Evolutionary conservation across 352 stramenopile genomes (phyloP).

Genomic region (Pythium vanterpoolii): DNA sequence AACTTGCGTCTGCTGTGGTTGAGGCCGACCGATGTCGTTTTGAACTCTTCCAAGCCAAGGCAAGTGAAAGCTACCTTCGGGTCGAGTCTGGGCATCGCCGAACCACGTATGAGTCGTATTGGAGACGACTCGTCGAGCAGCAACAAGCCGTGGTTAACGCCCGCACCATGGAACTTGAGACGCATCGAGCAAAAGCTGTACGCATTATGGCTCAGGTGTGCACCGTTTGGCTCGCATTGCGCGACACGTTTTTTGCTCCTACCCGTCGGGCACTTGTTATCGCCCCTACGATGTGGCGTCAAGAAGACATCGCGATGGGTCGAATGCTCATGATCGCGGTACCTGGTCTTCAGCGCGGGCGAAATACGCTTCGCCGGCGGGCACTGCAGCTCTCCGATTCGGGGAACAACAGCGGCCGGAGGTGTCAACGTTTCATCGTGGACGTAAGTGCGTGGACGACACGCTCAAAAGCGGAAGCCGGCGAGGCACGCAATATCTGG

Average conservation of each 20-base stretch:
- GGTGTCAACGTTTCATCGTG: conserved; percentile 40
- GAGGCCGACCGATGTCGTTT: conserved; percentile 44
- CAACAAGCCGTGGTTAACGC: conserved; percentile 24
- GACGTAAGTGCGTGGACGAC: conserved; percentile 39
- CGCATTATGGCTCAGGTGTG: conserved; percentile 38
- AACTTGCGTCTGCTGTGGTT: conserved; percentile 29
- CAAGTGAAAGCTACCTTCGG: conserved; percentile 51
- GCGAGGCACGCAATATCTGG: conserved; percentile 29
- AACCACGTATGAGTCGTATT: conserved; percentile 27
- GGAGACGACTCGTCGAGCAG: conserved; percentile 27
- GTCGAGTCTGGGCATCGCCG: conserved; percentile 32
- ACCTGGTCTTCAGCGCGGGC: conserved; percentile 38
- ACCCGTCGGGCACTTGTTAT: conserved; percentile 51
- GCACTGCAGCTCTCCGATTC: conserved; percentile 27
- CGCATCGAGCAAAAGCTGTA: conserved; percentile 22
- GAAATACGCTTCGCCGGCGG: conserved; percentile 41
- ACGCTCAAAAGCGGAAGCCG: not conserved
- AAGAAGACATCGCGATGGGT: conserved; percentile 10
- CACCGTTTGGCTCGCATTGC: conserved; percentile 34
- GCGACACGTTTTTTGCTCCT: conserved; percentile 38
- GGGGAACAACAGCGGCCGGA: not conserved
- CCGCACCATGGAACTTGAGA: conserved; percentile 29
- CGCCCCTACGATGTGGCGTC: conserved; percentile 32
- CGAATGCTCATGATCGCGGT: conserved; percentile 33
- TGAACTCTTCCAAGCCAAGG: conserved; percentile 56